Percentiles rank a stretch among this genome's conserved stretches.
phyloP scores from a whole-genome alignment of 345 rosid species.

The Leavenworthia alabamica region DNA sequence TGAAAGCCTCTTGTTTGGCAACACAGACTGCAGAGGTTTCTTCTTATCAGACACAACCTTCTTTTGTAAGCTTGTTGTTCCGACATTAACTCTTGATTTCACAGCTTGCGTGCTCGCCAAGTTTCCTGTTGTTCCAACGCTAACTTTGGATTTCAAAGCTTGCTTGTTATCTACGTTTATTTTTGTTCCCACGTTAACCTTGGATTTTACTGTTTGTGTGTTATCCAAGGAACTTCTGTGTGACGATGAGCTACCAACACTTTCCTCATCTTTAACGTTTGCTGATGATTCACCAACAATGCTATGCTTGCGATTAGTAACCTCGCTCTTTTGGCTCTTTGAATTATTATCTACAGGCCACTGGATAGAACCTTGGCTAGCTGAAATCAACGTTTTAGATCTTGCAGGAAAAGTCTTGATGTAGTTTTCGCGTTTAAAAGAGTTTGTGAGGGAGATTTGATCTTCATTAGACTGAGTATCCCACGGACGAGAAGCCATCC shows the following conservation, averaged over 20 bases:
- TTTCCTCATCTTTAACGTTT: conserved; percentile 20
- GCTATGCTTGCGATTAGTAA: conserved; percentile 14
- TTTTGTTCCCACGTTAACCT: too few relatives aligned
- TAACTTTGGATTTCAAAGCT: too few relatives aligned
- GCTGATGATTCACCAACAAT: conserved; percentile 17
- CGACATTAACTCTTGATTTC: too few relatives aligned
- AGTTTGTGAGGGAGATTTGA: neutral
- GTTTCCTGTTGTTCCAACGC: neutral
- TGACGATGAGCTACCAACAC: conserved; percentile 19
- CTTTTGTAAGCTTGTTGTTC: too few relatives aligned
- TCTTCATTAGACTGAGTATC: conserved; percentile 26
- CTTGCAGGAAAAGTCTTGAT: conserved; percentile 26
- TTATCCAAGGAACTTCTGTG: conserved; percentile 16
- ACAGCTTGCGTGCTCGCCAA: neutral
- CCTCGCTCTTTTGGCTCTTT: neutral
- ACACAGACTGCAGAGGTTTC: too few relatives aligned
- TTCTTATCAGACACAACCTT: too few relatives aligned
- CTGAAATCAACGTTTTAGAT: conserved; percentile 7
- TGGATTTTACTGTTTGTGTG: conserved; percentile 10
- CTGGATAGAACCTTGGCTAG: conserved; percentile 15
- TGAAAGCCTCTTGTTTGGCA: too few relatives aligned
- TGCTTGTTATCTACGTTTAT: too few relatives aligned
- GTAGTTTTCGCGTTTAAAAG: conserved; percentile 8
- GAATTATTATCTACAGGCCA: conserved; percentile 8
- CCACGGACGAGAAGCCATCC: conserved; percentile 39